phyloP scores from a whole-genome alignment of 768 basidiomycete species.

The Tubosaeta brunneosetosa region DNA sequence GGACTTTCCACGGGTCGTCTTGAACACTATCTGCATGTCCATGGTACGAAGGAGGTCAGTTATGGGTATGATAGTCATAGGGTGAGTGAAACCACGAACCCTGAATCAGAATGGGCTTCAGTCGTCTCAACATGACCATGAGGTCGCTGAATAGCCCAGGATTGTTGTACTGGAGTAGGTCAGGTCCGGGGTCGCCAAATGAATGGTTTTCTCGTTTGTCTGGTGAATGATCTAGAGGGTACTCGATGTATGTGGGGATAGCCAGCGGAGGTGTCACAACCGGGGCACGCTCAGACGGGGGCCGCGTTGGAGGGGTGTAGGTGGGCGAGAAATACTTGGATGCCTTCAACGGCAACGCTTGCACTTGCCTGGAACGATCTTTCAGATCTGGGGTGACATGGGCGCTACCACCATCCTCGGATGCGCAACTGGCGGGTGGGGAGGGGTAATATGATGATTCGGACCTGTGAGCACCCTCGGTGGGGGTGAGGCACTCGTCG shows the following conservation, averaged over 20 bases:
- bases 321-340: slow-evolving; percentile 20
- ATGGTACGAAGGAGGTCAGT: neutral
- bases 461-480: neutral
- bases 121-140: slow-evolving; percentile 22
- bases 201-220: neutral
- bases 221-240: neutral
- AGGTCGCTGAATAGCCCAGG: slow-evolving; percentile 18
- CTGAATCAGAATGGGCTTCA: slow-evolving; percentile 31
- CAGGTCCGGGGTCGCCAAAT: neutral
- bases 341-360: neutral
- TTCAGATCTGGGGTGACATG: neutral
- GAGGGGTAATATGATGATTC: slow-evolving; percentile 4
- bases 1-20: slow-evolving; percentile 62
- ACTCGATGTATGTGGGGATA: slow-evolving; percentile 4
- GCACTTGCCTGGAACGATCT: too few species aligned
- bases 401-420: too few species aligned
- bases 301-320: neutral
- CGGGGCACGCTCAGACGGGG: neutral
- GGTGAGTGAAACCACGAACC: slow-evolving; percentile 13
- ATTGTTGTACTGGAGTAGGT: neutral
- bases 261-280: neutral
- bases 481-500: neutral
- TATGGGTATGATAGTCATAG: neutral
- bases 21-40: slow-evolving; percentile 42
- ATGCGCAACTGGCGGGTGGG: slow-evolving; percentile 1